Percentiles rank a stretch among this genome's conserved stretches.
These are phyloP conservation scores for Tarenaya hassleriana DNA, from an alignment of 345 rosid species.

Conservation along the genomic window DNA sequence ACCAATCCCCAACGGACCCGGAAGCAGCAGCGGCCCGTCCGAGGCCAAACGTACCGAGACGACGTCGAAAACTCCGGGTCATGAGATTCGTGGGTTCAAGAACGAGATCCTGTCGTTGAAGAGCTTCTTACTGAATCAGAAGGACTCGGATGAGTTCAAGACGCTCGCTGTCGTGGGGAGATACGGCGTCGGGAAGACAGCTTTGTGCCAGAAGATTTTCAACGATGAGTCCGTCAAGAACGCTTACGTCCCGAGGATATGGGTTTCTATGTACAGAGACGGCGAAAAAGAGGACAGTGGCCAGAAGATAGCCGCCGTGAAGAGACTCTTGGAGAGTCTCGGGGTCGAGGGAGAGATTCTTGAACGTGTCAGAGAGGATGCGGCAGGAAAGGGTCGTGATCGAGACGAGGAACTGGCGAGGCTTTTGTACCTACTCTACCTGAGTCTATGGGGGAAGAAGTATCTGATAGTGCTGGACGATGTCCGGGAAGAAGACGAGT, in stretches of 20 bases:
- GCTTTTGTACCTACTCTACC: slow-evolving; percentile 33
- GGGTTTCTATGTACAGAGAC: slow-evolving; percentile 30
- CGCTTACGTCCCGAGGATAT: slow-evolving; percentile 38
- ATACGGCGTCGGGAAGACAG: slow-evolving; percentile 44
- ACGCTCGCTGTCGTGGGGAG: slow-evolving; percentile 36
- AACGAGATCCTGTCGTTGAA: slow-evolving; percentile 25
- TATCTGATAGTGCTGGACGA: slow-evolving; percentile 47
- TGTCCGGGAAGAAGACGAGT: slow-evolving; percentile 26
- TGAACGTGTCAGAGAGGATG: background rate
- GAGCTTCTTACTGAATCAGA: slow-evolving; percentile 23
- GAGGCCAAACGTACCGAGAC: slow-evolving; percentile 15
- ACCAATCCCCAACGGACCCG: too few relatives aligned
- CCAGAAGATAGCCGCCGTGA: slow-evolving; percentile 19
- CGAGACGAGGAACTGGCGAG: slow-evolving; percentile 17
- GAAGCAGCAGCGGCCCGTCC: slow-evolving; percentile 5
- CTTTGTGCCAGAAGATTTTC: slow-evolving; percentile 37
- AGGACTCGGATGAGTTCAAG: slow-evolving; percentile 27
- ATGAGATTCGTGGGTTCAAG: slow-evolving; percentile 18
- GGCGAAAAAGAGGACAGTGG: background rate
- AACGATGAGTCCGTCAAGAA: slow-evolving; percentile 18
- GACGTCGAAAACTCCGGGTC: slow-evolving; percentile 1
- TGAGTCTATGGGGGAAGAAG: slow-evolving; percentile 37
- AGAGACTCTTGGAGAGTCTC: slow-evolving; percentile 28
- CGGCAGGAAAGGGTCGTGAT: slow-evolving; percentile 7
- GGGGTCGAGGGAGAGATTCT: slow-evolving; percentile 37